Percentiles rank a stretch among this genome's conserved stretches.
phyloP scores from a whole-genome alignment of 192 early-diverging fungal species.

The Thamnidium elegans region DNA sequence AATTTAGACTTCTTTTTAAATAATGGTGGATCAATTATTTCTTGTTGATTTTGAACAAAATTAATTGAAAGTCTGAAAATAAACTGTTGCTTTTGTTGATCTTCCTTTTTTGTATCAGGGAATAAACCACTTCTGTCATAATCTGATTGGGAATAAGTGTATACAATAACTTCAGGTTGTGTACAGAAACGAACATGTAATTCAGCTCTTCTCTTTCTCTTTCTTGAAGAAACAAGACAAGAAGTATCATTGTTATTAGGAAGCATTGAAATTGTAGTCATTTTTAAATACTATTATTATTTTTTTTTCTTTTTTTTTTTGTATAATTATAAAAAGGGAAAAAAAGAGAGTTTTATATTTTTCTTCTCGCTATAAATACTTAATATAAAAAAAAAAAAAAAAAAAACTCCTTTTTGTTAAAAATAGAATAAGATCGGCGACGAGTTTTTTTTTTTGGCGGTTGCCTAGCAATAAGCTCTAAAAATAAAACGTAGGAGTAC shows the following conservation, averaged over 20 bases:
- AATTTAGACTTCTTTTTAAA: constrained; percentile 13
- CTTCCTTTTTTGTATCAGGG: constrained; percentile 1
- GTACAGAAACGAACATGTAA: constrained; percentile 23
- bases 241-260: neutral
- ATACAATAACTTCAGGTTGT: constrained; percentile 14
- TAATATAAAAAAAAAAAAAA: too few species aligned
- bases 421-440: neutral
- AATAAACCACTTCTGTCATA: constrained; percentile 31
- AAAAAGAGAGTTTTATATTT: neutral
- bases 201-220: constrained; percentile 7
- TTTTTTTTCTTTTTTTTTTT: neutral
- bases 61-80: constrained; percentile 17
- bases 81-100: neutral
- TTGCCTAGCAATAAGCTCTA: too few species aligned
- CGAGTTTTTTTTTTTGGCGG: constrained; percentile 5
- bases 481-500: too few species aligned
- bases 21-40: neutral
- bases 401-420: constrained; percentile 4
- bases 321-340: neutral
- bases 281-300: neutral
- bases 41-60: constrained; percentile 3
- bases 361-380: neutral
- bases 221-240: constrained; percentile 2
- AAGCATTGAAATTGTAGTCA: constrained; percentile 6
- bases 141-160: constrained; percentile 26